These are phyloP conservation scores for Penicillium crustosum DNA, from an alignment of 2,329 filamentous ascomycete genomes.

Conservation along the genomic window DNA sequence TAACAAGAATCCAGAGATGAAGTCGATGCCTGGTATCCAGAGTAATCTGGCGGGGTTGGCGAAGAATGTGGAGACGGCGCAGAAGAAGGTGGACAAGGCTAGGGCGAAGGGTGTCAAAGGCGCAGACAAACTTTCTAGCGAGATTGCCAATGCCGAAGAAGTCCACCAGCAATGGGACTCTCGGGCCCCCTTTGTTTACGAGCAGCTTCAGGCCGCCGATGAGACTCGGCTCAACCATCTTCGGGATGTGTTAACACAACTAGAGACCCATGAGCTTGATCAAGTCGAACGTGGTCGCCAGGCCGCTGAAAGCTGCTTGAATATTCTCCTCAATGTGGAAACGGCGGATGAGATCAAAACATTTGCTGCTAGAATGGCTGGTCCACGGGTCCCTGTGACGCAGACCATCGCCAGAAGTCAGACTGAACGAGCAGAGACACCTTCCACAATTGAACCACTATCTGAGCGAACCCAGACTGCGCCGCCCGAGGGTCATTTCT, in stretches of 20 bases:
- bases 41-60: slow-evolving; percentile 77
- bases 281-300: slow-evolving; percentile 73
- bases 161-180: slow-evolving; percentile 88
- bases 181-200: slow-evolving; percentile 91
- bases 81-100: slow-evolving; percentile 82
- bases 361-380: slow-evolving; percentile 37
- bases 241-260: slow-evolving; percentile 85
- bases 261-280: slow-evolving; percentile 89
- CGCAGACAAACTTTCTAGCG: slow-evolving; percentile 73
- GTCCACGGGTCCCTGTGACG: slow-evolving; percentile 13
- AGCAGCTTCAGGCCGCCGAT: slow-evolving; percentile 85
- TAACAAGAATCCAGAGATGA: slow-evolving; percentile 69
- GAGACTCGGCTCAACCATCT: slow-evolving; percentile 87
- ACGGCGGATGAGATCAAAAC: slow-evolving; percentile 78
- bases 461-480: slow-evolving; percentile 22
- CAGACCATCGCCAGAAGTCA: slow-evolving; percentile 18
- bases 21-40: slow-evolving; percentile 77
- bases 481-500: slow-evolving; percentile 14
- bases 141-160: slow-evolving; percentile 70
- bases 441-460: slow-evolving; percentile 10
- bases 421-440: slow-evolving; percentile 17
- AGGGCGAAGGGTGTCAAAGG: slow-evolving; percentile 72
- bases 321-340: slow-evolving; percentile 79
- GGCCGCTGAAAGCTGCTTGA: slow-evolving; percentile 76
- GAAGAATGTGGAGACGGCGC: slow-evolving; percentile 79